Evolutionary conservation across 305 asterid species (phyloP).

Genomic region (Solanum aculeatissimum): DNA sequence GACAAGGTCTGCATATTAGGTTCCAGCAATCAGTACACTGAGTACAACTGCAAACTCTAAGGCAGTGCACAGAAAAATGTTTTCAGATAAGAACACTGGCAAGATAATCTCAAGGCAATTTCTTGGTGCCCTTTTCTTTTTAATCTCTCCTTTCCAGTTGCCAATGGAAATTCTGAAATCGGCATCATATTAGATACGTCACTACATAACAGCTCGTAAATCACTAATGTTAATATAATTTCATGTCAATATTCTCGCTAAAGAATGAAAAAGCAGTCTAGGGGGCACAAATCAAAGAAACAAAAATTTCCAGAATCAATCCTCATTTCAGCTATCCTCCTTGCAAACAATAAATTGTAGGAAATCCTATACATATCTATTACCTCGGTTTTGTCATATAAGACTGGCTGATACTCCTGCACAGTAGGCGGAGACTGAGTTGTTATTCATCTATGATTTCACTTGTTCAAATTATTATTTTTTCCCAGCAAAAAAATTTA

Average conservation of each 20-base stretch:
- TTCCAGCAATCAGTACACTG: not conserved
- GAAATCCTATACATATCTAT: not conserved
- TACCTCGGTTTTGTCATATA: not conserved
- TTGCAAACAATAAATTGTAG: not conserved
- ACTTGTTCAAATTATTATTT: not conserved
- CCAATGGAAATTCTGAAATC: not conserved
- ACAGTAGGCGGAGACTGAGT: not conserved
- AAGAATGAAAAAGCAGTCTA: not conserved
- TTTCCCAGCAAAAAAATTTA: not conserved
- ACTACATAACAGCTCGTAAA: not conserved
- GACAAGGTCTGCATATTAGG: slow-evolving; percentile 42
- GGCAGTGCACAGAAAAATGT: not conserved
- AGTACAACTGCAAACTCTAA: not conserved
- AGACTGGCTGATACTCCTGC: not conserved
- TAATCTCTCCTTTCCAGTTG: not conserved
- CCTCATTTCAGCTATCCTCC: not conserved
- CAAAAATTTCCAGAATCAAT: not conserved
- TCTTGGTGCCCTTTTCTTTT: not conserved
- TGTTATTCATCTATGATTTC: not conserved
- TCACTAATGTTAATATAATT: not conserved
- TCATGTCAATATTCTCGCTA: not conserved
- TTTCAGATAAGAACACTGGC: not conserved
- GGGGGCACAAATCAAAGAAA: not conserved
- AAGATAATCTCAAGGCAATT: not conserved
- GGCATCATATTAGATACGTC: not conserved